A percentile compares a stretch with the other conserved stretches of the same genome.
These are phyloP conservation scores for Solanum lycopersicoides DNA, from an alignment of 257 asterid species.

Conservation along the genomic window DNA sequence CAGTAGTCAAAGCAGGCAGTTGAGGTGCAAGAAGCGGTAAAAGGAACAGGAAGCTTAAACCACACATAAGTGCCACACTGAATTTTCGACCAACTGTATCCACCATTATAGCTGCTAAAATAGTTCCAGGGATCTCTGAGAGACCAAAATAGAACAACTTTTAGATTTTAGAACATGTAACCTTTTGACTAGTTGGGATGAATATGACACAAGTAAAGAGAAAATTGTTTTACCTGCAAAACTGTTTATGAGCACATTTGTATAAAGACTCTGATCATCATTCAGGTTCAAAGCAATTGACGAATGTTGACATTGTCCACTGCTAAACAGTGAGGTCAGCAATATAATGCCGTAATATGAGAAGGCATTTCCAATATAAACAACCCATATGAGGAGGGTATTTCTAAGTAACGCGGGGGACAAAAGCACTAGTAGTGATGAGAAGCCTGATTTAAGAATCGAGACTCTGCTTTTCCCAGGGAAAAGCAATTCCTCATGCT, in stretches of 20 bases:
- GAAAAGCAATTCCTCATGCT: background rate
- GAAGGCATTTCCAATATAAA: constrained; percentile 53
- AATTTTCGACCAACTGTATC: constrained; percentile 63
- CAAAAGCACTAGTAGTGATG: constrained; percentile 28
- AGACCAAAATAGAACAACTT: background rate
- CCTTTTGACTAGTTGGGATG: background rate
- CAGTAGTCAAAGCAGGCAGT: constrained; percentile 21
- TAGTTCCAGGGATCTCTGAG: constrained; percentile 77
- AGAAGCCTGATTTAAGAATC: constrained; percentile 15
- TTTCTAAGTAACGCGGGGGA: constrained; percentile 23
- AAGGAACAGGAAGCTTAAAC: constrained; percentile 28
- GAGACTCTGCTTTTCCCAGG: background rate
- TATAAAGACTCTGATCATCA: constrained; percentile 32
- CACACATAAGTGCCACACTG: constrained; percentile 47
- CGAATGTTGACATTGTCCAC: constrained; percentile 39
- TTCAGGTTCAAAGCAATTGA: constrained; percentile 3
- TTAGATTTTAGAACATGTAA: background rate
- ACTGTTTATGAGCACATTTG: constrained; percentile 52
- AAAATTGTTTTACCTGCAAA: constrained; percentile 48
- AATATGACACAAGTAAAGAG: background rate
- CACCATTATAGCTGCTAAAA: constrained; percentile 47
- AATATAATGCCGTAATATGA: constrained; percentile 63
- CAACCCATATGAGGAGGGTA: constrained; percentile 40
- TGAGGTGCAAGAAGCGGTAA: constrained; percentile 43
- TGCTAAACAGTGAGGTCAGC: constrained; percentile 67